A percentile compares a stretch with the other conserved stretches of the same genome.
Conservation (phyloP, 257 asterid genomes). For the Verbena officinalis region DNA sequence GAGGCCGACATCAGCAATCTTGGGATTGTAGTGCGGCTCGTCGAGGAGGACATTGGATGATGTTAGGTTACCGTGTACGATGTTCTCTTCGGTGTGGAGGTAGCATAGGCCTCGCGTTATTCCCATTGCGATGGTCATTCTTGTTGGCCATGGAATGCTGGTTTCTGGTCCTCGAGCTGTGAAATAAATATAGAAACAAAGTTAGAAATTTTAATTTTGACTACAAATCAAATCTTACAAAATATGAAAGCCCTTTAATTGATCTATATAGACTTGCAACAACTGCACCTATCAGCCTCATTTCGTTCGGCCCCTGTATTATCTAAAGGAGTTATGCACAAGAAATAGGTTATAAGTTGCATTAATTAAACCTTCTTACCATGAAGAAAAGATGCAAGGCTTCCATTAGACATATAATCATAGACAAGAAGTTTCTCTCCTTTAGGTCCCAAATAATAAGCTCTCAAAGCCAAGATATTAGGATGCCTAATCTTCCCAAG, state of each 20-base stretch:
- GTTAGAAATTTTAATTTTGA: conserved; percentile 33
- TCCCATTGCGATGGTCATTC: conserved; percentile 73
- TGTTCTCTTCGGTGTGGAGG: conserved; percentile 64
- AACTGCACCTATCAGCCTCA: too few relatives aligned
- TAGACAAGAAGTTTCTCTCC: conserved; percentile 99
- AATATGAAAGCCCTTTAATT: too few relatives aligned
- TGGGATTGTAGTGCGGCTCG: conserved; percentile 60
- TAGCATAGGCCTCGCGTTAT: conserved; percentile 66
- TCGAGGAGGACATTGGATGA: conserved; percentile 77
- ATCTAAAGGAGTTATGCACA: too few relatives aligned
- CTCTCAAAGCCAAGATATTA: conserved; percentile 78
- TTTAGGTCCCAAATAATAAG: conserved; percentile 92
- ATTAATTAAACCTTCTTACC: conserved; percentile 59
- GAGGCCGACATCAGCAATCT: conserved; percentile 60
- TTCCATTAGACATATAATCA: conserved; percentile 81
- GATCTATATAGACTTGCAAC: too few relatives aligned
- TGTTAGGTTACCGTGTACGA: conserved; percentile 45
- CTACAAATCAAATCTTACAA: too few relatives aligned
- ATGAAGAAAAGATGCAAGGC: conserved; percentile 91
- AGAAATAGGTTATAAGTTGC: too few relatives aligned
- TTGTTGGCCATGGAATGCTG: conserved; percentile 67
- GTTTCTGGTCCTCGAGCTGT: conserved; percentile 68
- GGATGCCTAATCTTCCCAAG: conserved; percentile 79
- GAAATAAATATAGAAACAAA: conserved; percentile 14
- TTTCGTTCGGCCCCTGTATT: too few relatives aligned